A percentile compares a stretch with the other conserved stretches of the same genome.
Evolutionary conservation across 2,329 filamentous ascomycete species (phyloP).

Genomic region (Chaetomiaceae sp.): DNA sequence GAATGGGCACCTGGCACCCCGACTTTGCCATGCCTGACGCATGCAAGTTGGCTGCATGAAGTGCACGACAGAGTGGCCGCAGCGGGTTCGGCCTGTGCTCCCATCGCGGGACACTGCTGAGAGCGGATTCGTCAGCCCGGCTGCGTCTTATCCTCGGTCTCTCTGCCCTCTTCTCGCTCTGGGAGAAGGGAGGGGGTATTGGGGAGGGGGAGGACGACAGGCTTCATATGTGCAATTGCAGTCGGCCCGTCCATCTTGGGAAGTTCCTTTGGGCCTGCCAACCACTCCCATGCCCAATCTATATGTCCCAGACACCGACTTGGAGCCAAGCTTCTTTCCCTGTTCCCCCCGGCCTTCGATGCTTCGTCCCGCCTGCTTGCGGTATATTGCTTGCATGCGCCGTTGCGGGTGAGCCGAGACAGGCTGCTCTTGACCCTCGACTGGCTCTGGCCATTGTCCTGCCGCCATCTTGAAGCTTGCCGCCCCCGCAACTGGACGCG

Average conservation of each 20-base stretch:
- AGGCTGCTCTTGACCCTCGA: background rate
- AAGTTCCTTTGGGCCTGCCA: slow-evolving; percentile 20
- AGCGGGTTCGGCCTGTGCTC: background rate
- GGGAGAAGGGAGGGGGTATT: background rate
- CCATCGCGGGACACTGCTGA: background rate
- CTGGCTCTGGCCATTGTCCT: background rate
- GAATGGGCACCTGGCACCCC: background rate
- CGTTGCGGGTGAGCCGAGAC: slow-evolving; percentile 14
- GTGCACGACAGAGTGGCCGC: background rate
- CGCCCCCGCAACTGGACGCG: background rate
- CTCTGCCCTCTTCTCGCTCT: background rate
- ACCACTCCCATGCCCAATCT: slow-evolving; percentile 23
- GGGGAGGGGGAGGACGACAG: background rate
- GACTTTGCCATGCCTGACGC: background rate
- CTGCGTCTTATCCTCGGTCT: slow-evolving; percentile 1
- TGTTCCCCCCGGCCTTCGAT: slow-evolving; percentile 20
- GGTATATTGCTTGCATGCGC: slow-evolving; percentile 24
- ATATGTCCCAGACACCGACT: slow-evolving; percentile 21
- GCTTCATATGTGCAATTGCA: slow-evolving; percentile 6
- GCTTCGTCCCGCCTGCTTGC: slow-evolving; percentile 18
- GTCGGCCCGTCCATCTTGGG: slow-evolving; percentile 18
- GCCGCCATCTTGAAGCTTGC: background rate
- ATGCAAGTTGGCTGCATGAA: slow-evolving; percentile 16
- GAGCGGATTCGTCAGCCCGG: background rate
- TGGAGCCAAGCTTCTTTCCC: slow-evolving; percentile 21